Evolutionary conservation across 2,329 filamentous ascomycete species (phyloP).

Genomic region (Exophiala xenobiotica): DNA sequence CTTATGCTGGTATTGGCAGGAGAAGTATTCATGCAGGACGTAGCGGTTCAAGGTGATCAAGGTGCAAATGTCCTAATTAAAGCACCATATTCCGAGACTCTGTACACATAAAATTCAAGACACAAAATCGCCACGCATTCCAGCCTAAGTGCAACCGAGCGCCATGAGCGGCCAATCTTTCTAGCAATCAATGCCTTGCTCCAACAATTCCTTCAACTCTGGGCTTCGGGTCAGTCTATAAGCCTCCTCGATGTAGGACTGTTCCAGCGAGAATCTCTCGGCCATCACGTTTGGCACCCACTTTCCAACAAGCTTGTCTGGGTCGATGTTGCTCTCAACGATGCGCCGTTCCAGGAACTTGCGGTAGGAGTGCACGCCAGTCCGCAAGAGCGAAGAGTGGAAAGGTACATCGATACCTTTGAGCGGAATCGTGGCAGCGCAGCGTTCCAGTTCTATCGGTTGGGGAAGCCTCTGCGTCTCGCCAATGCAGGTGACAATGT

Average conservation of each 20-base stretch:
- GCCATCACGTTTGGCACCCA: slow-evolving; percentile 99
- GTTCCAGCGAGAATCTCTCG: slow-evolving; percentile 89
- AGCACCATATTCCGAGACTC: too few relatives aligned
- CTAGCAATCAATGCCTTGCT: slow-evolving; percentile 36
- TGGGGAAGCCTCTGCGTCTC: slow-evolving; percentile 63
- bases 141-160: too few relatives aligned
- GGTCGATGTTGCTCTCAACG: slow-evolving; percentile 97
- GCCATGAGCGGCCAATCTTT: too few relatives aligned
- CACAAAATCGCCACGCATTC: too few relatives aligned
- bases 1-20: too few relatives aligned
- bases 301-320: slow-evolving; percentile 93
- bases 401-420: slow-evolving; percentile 95
- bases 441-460: slow-evolving; percentile 86
- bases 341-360: slow-evolving; percentile 99
- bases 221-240: slow-evolving; percentile 85
- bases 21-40: too few relatives aligned
- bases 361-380: slow-evolving; percentile 97
- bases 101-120: too few relatives aligned
- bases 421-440: slow-evolving; percentile 94
- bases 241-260: slow-evolving; percentile 99
- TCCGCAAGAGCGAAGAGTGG: slow-evolving; percentile 97
- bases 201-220: slow-evolving; percentile 58
- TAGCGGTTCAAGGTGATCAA: too few relatives aligned
- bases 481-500: neutral
- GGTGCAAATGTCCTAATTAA: too few relatives aligned